Percentiles rank a stretch among this genome's conserved stretches.
Conservation (phyloP, 2,329 filamentous ascomycete species). For the Trichoderma asperellum region DNA sequence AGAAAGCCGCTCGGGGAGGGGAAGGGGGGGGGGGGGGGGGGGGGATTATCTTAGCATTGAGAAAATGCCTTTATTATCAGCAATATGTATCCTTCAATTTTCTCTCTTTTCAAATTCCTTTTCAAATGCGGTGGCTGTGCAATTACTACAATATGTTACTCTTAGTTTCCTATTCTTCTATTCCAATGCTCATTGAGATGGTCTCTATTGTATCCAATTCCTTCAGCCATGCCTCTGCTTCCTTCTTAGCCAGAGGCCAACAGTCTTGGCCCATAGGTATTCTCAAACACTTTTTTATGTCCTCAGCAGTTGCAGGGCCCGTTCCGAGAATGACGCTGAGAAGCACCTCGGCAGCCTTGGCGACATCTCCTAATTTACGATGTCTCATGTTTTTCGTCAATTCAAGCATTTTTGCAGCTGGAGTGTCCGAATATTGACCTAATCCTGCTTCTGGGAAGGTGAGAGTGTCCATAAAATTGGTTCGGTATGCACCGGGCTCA, state of each 20-base stretch:
- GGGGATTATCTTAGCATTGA: not conserved
- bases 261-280: not conserved
- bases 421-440: not conserved
- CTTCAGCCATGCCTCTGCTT: not conserved
- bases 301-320: not conserved
- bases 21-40: too few relatives aligned
- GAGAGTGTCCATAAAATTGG: constrained; percentile 4
- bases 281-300: not conserved
- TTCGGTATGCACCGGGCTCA: constrained; percentile 9
- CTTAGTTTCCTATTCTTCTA: not conserved
- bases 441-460: not conserved
- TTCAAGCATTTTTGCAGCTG: not conserved
- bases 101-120: not conserved
- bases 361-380: not conserved
- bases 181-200: constrained; percentile 2
- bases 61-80: not conserved
- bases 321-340: not conserved
- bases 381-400: not conserved
- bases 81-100: not conserved
- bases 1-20: not conserved
- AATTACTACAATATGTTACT: not conserved
- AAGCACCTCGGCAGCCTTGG: not conserved
- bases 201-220: not conserved
- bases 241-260: not conserved
- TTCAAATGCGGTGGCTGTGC: not conserved